Base-by-base conservation (phyloP, 2,329 filamentous ascomycete species). In the Alternaria arborescens region DNA sequence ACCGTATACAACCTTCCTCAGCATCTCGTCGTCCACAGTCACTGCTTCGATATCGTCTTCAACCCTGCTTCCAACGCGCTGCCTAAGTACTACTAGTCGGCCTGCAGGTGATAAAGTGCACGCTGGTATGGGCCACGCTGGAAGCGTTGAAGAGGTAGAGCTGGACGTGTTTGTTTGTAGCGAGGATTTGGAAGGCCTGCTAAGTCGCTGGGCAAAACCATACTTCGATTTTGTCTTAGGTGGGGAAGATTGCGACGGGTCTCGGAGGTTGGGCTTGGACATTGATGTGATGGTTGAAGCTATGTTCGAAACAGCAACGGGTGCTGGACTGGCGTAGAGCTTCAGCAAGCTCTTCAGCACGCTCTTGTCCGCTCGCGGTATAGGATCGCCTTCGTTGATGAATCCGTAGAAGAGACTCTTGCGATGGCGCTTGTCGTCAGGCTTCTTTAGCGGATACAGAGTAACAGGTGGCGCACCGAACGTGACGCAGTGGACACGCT, bases 381-480 rank as follows among this genome's bases (percentile, higher is more conserved):
- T 91, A 0, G 91, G 92, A 66, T 97, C 93, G 4, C 93, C 93
- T 76, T 97, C 92, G 72, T 97, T 97, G 70, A 94, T 83, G 73
- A 97, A 93, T 42, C 86, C 87, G 53, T 92, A 84, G 74, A 97
- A 97, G 5, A 94, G 75, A 58, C 88, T 93, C 72, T 91, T 93
- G 28, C 83, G 77, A 5, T 83, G 75, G 4, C 72, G 66, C 41
- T 71, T 70, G 12, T 75, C 68, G 3, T 68, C 69, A 0, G 90
- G 88, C 66, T 87, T 90, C 28, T 82, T 72, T 2, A 96, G 79
- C 0, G 92, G 91, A 1, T 91, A 82, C 0, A 93, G 82, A 20
- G 88, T 90, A 2, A 96, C 83, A 0, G 93, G 92, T 1, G 93
- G 93, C 0, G 91, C 86, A n/a, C 93, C 93, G 68, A 96, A 96